phyloP scores from a whole-genome alignment of 805 yeast species.

The Candida coquimbonensis region DNA sequence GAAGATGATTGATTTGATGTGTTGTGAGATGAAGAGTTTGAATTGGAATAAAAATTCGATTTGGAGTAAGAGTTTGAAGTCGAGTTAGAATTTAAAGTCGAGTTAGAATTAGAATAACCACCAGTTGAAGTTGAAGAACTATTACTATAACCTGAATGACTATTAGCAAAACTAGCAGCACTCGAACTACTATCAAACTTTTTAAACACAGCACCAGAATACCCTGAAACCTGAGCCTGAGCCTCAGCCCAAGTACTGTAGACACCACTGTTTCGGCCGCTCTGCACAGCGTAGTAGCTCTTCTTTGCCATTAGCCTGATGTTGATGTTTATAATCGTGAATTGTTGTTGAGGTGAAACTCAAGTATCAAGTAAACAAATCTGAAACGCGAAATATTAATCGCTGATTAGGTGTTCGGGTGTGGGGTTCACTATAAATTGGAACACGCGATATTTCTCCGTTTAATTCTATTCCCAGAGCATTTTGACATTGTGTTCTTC shows the following conservation, averaged over 20 bases:
- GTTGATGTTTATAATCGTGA: too few species aligned
- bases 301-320: slow-evolving; percentile 8
- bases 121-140: too few species aligned
- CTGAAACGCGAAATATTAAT: too few species aligned
- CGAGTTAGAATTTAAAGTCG: neutral
- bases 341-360: too few species aligned
- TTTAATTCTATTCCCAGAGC: too few species aligned
- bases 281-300: slow-evolving; percentile 45
- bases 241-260: slow-evolving; percentile 55
- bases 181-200: slow-evolving; percentile 36
- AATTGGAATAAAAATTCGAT: too few species aligned
- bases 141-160: neutral
- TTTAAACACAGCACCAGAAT: slow-evolving; percentile 27
- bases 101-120: neutral
- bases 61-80: neutral
- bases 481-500: too few species aligned
- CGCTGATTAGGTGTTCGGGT: too few species aligned
- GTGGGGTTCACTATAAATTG: too few species aligned
- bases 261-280: slow-evolving; percentile 51
- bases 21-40: neutral
- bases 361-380: too few species aligned
- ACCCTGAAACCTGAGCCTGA: slow-evolving; percentile 43
- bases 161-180: slow-evolving; percentile 38
- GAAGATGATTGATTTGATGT: too few species aligned
- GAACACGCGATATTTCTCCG: too few species aligned